Evolutionary conservation across 148 eudicot species (phyloP), one percentile per base, ranked within the genome.

Genomic region (Nyssa sinensis): DNA sequence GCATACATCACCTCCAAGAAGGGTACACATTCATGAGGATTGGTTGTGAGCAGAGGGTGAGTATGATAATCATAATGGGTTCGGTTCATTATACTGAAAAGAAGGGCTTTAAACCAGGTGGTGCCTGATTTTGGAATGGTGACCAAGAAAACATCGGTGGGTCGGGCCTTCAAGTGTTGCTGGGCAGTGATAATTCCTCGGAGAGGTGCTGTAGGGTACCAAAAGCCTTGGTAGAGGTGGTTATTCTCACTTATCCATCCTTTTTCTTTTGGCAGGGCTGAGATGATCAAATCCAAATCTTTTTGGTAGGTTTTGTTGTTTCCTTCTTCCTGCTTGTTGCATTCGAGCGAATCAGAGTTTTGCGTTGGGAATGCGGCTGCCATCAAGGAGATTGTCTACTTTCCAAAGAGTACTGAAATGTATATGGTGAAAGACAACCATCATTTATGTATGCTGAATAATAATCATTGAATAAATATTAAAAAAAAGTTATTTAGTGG

Each of bases 41-140:
- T 69, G 2, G 62, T 60, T 28, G 30, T 44, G 24, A 69, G 68
- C 44, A 76, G 27, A 41, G 79, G 79, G 62, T 76, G 79, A 47
- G 28, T 39, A 1, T 57, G 35, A 16, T 68, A 12, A 30, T 75
- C 61, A 23, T 31, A 78, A 3, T 32, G 53, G 66, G 63, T 51
- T 67, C 77, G 65, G 34, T 78, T 82, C 39, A 71, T 58, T 47
- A 41, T 66, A 2, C 81, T 66, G 35, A 74, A 82, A n/a, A 75
- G 55, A 29, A 82, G 80, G 31, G 81, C 75, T 33, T 37, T 67
- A 47, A 77, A 62, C 81, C 84, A 81, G 0, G 66, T 74, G 31
- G 78, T 77, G 32, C 84, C 81, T 0, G 78, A 74, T 66, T 78
- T 77, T 0, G 84, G 79, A 9, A 65, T 5, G 51, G 81, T 73